Conservation (phyloP, 1,139 yeast species). For the Taiozyma sp. region DNA sequence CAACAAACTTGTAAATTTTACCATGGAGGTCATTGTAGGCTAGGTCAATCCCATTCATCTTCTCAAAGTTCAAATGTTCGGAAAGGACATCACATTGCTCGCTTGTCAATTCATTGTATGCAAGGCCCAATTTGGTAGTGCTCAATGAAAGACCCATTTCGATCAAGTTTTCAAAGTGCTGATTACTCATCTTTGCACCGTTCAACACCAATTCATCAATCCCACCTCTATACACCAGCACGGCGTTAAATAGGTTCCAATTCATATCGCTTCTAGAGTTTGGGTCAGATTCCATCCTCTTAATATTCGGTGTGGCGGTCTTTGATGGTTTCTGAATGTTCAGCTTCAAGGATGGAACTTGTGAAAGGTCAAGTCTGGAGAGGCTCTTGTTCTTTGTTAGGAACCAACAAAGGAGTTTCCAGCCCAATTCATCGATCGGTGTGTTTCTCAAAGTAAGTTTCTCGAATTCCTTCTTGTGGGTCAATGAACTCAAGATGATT, state of each 20-base stretch:
- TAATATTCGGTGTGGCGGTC: constrained; percentile 26
- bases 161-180: constrained; percentile 52
- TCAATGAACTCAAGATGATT: constrained; percentile 55
- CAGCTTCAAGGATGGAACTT: constrained; percentile 58
- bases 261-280: constrained; percentile 68
- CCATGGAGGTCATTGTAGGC: constrained; percentile 68
- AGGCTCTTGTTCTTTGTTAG: constrained; percentile 55
- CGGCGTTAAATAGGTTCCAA: constrained; percentile 69
- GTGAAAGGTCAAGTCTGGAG: constrained; percentile 60
- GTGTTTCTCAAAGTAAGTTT: constrained; percentile 70
- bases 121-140: constrained; percentile 60
- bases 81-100: constrained; percentile 48
- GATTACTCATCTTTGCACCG: constrained; percentile 62
- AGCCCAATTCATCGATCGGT: constrained; percentile 62
- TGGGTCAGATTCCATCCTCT: constrained; percentile 54
- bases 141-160: constrained; percentile 47
- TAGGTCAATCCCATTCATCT: constrained; percentile 52
- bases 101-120: constrained; percentile 55
- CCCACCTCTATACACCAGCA: constrained; percentile 64
- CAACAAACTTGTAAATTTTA: constrained; percentile 47
- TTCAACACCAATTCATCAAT: constrained; percentile 67
- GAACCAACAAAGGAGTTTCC: constrained; percentile 70
- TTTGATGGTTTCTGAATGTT: constrained; percentile 49
- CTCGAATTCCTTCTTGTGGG: constrained; percentile 56
- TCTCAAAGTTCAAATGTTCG: constrained; percentile 19